Percentiles rank a stretch among this genome's conserved stretches.
phyloP scores from a whole-genome alignment of 2,329 filamentous ascomycete genomes.

The Cercospora zeae-maydis region DNA sequence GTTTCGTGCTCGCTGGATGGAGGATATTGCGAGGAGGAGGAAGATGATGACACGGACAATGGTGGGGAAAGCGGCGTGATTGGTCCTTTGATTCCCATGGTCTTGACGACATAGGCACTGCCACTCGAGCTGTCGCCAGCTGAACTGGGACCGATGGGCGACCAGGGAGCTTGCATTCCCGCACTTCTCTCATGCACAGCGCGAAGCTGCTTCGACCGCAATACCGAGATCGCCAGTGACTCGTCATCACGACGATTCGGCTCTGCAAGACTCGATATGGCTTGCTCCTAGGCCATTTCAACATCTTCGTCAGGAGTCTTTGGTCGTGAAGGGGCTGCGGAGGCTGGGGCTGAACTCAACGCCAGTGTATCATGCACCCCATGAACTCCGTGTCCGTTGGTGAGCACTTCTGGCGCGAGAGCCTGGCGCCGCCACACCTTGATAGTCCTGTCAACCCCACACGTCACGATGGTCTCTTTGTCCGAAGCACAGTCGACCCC shows the following conservation, averaged over 20 bases:
- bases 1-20: neutral
- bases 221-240: neutral
- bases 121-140: neutral
- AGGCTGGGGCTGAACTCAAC: neutral
- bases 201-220: neutral
- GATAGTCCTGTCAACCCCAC: constrained; percentile 60
- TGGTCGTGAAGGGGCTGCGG: constrained; percentile 12
- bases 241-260: neutral
- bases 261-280: neutral
- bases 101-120: neutral
- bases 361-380: neutral
- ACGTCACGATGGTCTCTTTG: constrained; percentile 57
- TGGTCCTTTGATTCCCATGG: neutral
- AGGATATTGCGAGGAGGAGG: neutral
- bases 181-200: neutral
- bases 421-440: constrained; percentile 53
- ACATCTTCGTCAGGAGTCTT: constrained; percentile 17
- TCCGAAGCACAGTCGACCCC: constrained; percentile 57
- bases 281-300: constrained; percentile 6
- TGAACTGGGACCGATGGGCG: neutral
- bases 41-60: neutral
- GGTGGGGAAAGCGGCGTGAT: neutral
- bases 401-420: constrained; percentile 15
- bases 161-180: neutral
- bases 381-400: constrained; percentile 2